A percentile compares a stretch with the other conserved stretches of the same genome.
These are phyloP conservation scores for Blepharisma undulans DNA, from an alignment of 169 alveolate species.

Conservation along the genomic window DNA sequence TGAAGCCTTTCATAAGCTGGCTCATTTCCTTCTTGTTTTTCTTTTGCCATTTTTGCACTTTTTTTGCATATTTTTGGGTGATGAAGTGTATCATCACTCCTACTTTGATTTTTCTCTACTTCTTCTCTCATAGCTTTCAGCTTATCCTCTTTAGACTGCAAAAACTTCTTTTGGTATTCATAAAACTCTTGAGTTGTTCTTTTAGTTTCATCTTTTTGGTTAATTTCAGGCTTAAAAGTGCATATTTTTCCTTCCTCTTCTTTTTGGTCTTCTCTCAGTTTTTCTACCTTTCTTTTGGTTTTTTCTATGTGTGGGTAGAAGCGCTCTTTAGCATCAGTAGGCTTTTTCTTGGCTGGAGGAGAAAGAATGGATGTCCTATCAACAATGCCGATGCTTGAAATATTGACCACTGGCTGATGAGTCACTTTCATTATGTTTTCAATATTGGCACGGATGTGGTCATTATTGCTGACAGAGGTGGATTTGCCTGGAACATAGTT, in stretches of 20 bases:
- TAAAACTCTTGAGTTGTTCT: slow-evolving; percentile 2
- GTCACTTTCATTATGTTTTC: not conserved
- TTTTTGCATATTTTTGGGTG: slow-evolving; percentile 17
- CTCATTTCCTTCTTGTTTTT: not conserved
- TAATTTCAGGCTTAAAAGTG: slow-evolving; percentile 35
- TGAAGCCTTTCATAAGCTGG: slow-evolving; percentile 1
- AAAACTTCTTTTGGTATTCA: not conserved
- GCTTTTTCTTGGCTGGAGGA: not conserved
- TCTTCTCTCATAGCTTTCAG: not conserved
- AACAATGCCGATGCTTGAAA: not conserved
- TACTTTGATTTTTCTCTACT: not conserved
- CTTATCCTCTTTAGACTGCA: not conserved
- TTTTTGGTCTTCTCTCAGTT: not conserved
- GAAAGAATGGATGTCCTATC: not conserved
- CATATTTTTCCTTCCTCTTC: slow-evolving; percentile 13
- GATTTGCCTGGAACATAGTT: not conserved
- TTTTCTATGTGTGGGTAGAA: not conserved
- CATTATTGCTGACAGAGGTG: not conserved
- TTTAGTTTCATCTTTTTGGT: not conserved
- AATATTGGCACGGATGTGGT: not conserved
- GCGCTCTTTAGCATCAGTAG: slow-evolving; percentile 11
- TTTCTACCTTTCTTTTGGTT: slow-evolving; percentile 20
- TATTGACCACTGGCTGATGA: not conserved
- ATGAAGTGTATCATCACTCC: not conserved
- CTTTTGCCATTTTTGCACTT: not conserved